Evolutionary conservation across 2,329 filamentous ascomycete species (phyloP), one percentile per base, ranked within the genome.

Genomic region (Ophiognomonia clavigignenti-juglandacearum): DNA sequence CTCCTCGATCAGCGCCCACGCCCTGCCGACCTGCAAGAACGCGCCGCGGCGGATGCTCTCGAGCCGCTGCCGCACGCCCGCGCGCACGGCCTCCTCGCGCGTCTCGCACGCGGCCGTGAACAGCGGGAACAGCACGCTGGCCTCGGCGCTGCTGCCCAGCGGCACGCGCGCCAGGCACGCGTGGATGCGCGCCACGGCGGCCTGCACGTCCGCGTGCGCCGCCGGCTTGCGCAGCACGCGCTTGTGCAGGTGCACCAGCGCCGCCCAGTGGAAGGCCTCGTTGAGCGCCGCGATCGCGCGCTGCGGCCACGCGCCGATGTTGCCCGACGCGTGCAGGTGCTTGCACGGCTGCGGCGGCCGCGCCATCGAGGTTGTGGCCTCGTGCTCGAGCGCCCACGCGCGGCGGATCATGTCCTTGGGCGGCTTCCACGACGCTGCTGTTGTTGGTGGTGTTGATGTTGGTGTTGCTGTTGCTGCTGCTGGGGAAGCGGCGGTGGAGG

Each of bases 61-160:
- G 59, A 93, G 72, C 39, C 87, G 72, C 54, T 80, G 76, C 57
- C 87, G 68, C 31, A 92, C 79, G 57, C 79, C 73, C 20, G 68
- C 66, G 41, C 82, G 72, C 55, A 85, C 77, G 3, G 64, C 65
- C 27, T 69, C 58, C 40, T 82, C 75, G 46, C 68, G 68, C 1
- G 82, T 80, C 61, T 93, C 86, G 54, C 86, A 91, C 0, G 88
- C 88, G 1, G 88, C 88, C 1, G 86, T 87, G 63, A 93, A 93
- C 67, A 93, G 82, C 0, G 88, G 88, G 54, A 93, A 91, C 32
- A 93, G 63, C 16, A 88, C 68, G 57, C 86, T 88, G 8, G 80
- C 82, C 63, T 92, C 88, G 0, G 86, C 86, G 14, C 81, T 82
- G 24, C 83, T 83, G 6, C 85, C 84, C 11, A 73, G 68, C 11